Conservation (phyloP, 1,139 yeast species). For the Pichia terricola region DNA sequence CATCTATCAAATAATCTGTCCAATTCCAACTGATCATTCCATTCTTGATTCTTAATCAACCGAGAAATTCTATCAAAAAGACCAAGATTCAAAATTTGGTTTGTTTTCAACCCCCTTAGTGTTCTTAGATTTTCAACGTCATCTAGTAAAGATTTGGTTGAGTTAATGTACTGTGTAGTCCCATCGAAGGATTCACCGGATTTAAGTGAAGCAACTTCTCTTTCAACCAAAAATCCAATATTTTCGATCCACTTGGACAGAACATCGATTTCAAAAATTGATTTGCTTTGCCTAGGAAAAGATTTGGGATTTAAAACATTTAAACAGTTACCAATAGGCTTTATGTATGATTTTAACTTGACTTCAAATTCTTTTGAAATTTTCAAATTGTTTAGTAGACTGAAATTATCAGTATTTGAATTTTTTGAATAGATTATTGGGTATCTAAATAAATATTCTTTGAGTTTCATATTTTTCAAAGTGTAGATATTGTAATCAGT, state of each 20-base stretch:
- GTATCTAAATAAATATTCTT: conserved; percentile 29
- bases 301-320: conserved; percentile 20
- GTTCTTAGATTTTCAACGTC: conserved; percentile 53
- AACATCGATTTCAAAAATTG: conserved; percentile 63
- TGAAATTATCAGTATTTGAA: too few relatives aligned
- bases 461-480: conserved; percentile 60
- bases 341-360: too few relatives aligned
- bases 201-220: conserved; percentile 26
- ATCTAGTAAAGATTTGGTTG: conserved; percentile 47
- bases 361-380: too few relatives aligned
- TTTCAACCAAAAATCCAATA: conserved; percentile 34
- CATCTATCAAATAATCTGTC: conserved; percentile 23
- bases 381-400: too few relatives aligned
- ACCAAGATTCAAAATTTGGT: conserved; percentile 16
- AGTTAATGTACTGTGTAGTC: conserved; percentile 10
- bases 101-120: conserved; percentile 26
- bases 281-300: conserved; percentile 47
- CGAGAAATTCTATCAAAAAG: conserved; percentile 17
- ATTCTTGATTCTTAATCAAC: conserved; percentile 12
- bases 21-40: conserved; percentile 35
- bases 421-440: conserved; percentile 26
- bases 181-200: conserved; percentile 26
- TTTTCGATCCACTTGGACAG: conserved; percentile 51
- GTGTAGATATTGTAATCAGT: conserved; percentile 80
- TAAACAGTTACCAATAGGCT: conserved; percentile 3